Conservation (phyloP, 2,329 filamentous ascomycete genomes). For the Sclerotinia borealis region DNA sequence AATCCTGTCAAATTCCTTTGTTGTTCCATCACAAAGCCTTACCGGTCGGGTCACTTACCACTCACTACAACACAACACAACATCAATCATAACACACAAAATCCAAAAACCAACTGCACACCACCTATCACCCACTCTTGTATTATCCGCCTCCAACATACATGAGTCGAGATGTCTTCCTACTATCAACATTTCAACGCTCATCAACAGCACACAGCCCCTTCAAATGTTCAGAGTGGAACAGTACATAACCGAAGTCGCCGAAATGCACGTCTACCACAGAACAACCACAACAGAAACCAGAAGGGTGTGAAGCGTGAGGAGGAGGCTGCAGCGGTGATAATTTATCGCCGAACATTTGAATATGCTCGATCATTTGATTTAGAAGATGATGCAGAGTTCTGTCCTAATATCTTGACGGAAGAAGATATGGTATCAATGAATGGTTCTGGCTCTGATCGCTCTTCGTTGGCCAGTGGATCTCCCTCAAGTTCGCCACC, state of each 20-base stretch:
- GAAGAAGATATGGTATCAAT: conserved; percentile 82
- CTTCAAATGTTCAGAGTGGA: conserved; percentile 42
- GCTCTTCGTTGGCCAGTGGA: conserved; percentile 89
- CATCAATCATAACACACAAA: neutral
- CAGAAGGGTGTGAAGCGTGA: conserved; percentile 82
- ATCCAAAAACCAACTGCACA: neutral
- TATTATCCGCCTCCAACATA: conserved; percentile 9
- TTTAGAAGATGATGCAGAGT: conserved; percentile 91
- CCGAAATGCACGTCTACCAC: conserved; percentile 73
- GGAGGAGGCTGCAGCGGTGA: conserved; percentile 73
- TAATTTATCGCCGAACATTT: conserved; percentile 78
- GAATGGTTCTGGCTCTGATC: conserved; percentile 82
- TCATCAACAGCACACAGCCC: conserved; percentile 49
- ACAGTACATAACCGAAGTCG: conserved; percentile 74
- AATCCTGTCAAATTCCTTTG: conserved; percentile 6
- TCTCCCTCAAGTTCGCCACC: conserved; percentile 90
- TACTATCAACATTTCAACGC: conserved; percentile 59
- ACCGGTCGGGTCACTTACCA: neutral
- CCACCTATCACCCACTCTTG: neutral
- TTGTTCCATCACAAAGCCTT: conserved; percentile 8
- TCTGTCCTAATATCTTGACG: conserved; percentile 86
- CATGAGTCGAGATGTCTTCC: conserved; percentile 47
- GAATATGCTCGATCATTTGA: conserved; percentile 92
- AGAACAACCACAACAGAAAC: conserved; percentile 65
- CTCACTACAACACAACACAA: neutral